These are phyloP conservation scores for Xerocomus brunneocitrinus DNA, from an alignment of 768 basidiomycete species.

Conservation along the genomic window DNA sequence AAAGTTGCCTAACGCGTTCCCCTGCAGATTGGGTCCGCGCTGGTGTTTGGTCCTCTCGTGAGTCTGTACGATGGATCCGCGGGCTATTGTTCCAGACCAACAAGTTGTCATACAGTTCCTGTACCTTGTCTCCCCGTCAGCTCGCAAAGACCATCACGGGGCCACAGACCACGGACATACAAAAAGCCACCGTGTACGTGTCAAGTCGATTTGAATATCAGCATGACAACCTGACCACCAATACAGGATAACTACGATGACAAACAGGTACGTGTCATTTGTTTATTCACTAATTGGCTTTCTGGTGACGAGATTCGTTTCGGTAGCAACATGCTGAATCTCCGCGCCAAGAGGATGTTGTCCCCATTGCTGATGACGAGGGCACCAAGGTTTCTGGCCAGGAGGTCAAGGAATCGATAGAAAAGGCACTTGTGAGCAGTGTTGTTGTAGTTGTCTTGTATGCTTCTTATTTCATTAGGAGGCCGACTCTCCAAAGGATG, in stretches of 20 bases:
- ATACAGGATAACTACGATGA: constrained; percentile 15
- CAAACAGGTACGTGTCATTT: constrained; percentile 15
- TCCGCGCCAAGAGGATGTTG: neutral
- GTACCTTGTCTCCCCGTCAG: constrained; percentile 30
- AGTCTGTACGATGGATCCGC: constrained; percentile 1
- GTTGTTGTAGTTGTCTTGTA: neutral
- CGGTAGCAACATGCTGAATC: constrained; percentile 19
- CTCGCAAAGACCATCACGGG: constrained; percentile 20
- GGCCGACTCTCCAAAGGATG: constrained; percentile 30
- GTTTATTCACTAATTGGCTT: neutral
- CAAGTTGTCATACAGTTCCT: constrained; percentile 18
- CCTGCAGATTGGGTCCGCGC: constrained; percentile 28
- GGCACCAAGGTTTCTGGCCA: constrained; percentile 26
- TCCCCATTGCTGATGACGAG: constrained; percentile 27
- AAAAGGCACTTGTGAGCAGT: constrained; percentile 23
- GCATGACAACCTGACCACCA: constrained; percentile 10
- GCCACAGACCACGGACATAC: constrained; percentile 21
- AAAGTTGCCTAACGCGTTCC: neutral
- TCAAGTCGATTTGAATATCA: neutral
- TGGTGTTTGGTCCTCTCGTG: constrained; percentile 31
- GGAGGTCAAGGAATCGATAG: constrained; percentile 30
- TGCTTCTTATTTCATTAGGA: constrained; percentile 17
- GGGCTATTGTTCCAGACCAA: neutral
- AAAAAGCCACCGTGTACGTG: constrained; percentile 20
- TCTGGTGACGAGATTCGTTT: constrained; percentile 1